Evolutionary conservation across 768 basidiomycete species (phyloP).

Genomic region (Sporobolomyces roseus): DNA sequence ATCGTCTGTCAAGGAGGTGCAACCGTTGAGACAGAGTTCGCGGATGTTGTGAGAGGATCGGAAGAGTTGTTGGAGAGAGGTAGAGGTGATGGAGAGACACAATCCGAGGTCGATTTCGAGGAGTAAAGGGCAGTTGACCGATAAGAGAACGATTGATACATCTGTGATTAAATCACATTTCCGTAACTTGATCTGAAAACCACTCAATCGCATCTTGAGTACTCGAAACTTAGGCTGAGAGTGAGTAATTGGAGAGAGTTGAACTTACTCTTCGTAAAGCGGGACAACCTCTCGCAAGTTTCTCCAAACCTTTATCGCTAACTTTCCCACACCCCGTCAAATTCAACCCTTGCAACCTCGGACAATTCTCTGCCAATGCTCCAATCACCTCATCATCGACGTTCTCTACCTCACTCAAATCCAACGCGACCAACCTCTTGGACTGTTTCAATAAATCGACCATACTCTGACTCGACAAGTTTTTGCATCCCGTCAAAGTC

Average conservation of each 20-base stretch:
- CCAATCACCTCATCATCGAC: constrained; percentile 73
- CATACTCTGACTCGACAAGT: constrained; percentile 71
- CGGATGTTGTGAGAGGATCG: constrained; percentile 73
- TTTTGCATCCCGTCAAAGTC: constrained; percentile 80
- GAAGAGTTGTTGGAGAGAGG: constrained; percentile 78
- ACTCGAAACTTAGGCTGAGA: too few relatives aligned
- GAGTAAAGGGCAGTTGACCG: constrained; percentile 72
- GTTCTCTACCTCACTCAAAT: constrained; percentile 75
- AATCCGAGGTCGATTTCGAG: constrained; percentile 91
- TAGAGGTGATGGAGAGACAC: constrained; percentile 72
- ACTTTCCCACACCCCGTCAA: constrained; percentile 75
- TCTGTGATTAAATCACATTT: constrained; percentile 73
- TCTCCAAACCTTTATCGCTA: constrained; percentile 70
- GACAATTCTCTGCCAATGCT: constrained; percentile 71
- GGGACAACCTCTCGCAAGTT: constrained; percentile 69
- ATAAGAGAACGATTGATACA: constrained; percentile 67
- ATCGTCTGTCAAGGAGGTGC: constrained; percentile 69
- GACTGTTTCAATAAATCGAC: constrained; percentile 67
- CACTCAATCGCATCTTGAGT: too few relatives aligned
- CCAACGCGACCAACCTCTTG: constrained; percentile 80
- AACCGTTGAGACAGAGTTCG: constrained; percentile 81
- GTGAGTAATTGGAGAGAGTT: too few relatives aligned
- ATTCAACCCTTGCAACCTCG: constrained; percentile 84
- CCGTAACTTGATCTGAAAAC: constrained; percentile 70
- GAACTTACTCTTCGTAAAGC: constrained; percentile 67